Base-by-base conservation (phyloP, 108 stramenopile genomes). In the Cyclotella kingstonii region DNA sequence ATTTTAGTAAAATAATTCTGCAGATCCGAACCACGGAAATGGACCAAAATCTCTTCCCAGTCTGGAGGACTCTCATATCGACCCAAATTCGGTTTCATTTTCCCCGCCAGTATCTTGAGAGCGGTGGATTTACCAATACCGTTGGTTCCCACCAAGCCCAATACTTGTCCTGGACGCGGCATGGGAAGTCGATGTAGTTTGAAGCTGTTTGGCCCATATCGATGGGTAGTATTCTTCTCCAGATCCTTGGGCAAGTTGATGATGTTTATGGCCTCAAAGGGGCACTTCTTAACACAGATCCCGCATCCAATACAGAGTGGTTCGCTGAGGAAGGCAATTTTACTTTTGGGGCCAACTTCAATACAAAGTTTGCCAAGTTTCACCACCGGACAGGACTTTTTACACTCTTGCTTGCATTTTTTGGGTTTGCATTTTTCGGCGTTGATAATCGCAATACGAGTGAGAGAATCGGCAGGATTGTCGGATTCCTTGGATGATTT, bases 1-100 rank as follows among this genome's bases (percentile, higher is more conserved):
- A 99, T 93, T 44, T 91, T 89, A 25, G 96, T 97, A 76, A 99
- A 99, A 80, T 98, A 99, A 70, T 98, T 98, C 71, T 97, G 96
- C 43, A 99, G 82, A 62, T 99, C 98, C 39, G 87, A 91, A 15
- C 98, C 98, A 25, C 98, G 90, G 74, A 97, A 99, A 71, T 98
- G 85, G 6, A 89, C 81, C 4, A 98, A 62, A 54, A 99, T 97
- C 64, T 98, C 97, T 78, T 94, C 90, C 98, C 98, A 99, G 63
- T 97, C 97, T 14, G 98, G 98, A 2, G 97, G 96, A 25, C 73
- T 58, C 31, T 98, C 96, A 60, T 71, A 85, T n/a, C 77, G 68
- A 27, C 98, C 98, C 14, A 99, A 75, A 65, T 99, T 99, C 41
- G 98, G 98, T 82, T 98, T 99, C 76, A 95, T 81, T 73, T 97